These are phyloP conservation scores for Fagus crenata DNA, from an alignment of 306 rosid genomes.

Conservation along the genomic window DNA sequence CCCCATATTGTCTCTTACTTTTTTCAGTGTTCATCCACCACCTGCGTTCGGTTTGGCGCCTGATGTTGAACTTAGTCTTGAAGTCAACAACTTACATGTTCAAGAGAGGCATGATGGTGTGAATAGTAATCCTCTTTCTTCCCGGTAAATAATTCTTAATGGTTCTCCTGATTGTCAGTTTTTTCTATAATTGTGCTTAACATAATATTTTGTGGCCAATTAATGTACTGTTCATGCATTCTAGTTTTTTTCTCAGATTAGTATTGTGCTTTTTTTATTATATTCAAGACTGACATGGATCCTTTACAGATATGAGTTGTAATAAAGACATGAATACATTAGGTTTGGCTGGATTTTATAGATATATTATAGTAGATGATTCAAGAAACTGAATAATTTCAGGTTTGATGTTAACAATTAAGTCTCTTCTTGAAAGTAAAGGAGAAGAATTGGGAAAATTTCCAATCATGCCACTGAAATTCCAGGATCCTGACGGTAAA, in stretches of 20 bases:
- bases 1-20: slow-evolving; percentile 12
- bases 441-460: background rate
- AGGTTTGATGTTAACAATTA: background rate
- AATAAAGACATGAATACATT: background rate
- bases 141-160: slow-evolving; percentile 34
- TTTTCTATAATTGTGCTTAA: background rate
- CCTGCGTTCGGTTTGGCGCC: slow-evolving; percentile 66
- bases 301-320: background rate
- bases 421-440: background rate
- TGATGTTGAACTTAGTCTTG: slow-evolving; percentile 49
- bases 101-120: slow-evolving; percentile 33
- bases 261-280: background rate
- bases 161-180: background rate
- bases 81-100: slow-evolving; percentile 38
- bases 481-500: background rate
- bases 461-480: background rate
- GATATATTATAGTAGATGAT: background rate
- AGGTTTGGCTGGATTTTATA: slow-evolving; percentile 4
- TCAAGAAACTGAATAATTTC: background rate
- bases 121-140: slow-evolving; percentile 33
- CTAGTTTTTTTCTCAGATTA: background rate
- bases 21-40: slow-evolving; percentile 55
- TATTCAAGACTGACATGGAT: background rate
- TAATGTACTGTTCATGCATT: background rate
- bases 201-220: background rate